Percentiles rank a stretch among this genome's conserved stretches.
phyloP scores from a whole-genome alignment of 2,329 filamentous ascomycete species.

The Colletotrichum spaethianum region DNA sequence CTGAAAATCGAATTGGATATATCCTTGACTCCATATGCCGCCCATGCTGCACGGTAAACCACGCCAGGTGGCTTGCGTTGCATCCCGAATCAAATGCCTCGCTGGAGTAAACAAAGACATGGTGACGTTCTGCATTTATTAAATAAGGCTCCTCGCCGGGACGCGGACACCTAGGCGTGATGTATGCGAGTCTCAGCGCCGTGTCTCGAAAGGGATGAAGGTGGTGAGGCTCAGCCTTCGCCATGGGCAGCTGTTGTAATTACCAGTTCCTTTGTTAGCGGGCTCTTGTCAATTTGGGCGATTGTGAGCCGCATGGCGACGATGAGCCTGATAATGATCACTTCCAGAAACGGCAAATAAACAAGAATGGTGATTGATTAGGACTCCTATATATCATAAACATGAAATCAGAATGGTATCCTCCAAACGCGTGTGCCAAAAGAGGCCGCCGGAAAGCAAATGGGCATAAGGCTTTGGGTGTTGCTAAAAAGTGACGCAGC shows the following conservation, averaged over 20 bases:
- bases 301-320: too few species aligned
- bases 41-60: neutral
- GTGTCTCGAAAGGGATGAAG: conserved; percentile 2
- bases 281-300: neutral
- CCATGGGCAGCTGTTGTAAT: neutral
- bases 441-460: conserved; percentile 9
- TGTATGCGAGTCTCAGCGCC: conserved; percentile 15
- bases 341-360: neutral
- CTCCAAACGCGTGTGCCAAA: conserved; percentile 19
- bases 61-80: neutral
- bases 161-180: neutral
- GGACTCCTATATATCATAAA: conserved; percentile 14
- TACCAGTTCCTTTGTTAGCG: neutral
- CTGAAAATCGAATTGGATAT: neutral
- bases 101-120: neutral
- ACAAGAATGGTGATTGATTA: conserved; percentile 19
- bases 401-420: conserved; percentile 33
- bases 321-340: neutral
- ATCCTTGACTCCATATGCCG: neutral
- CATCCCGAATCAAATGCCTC: neutral
- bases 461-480: conserved; percentile 23
- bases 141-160: conserved; percentile 15
- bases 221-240: neutral
- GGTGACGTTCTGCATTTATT: conserved; percentile 24
- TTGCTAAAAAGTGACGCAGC: conserved; percentile 5